Evolutionary conservation across 306 rosid species (phyloP).

Genomic region (Parietaria judaica): DNA sequence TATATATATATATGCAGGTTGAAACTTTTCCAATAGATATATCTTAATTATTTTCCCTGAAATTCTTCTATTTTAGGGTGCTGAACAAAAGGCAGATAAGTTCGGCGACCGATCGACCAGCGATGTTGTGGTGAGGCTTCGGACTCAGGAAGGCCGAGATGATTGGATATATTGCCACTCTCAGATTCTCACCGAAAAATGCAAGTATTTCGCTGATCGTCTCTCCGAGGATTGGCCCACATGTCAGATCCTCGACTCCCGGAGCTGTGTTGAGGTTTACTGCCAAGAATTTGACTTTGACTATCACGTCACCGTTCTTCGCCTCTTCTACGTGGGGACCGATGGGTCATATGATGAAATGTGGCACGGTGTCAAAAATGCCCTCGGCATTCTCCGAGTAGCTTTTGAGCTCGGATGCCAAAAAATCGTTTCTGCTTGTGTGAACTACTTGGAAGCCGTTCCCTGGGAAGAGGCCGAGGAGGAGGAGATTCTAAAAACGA

Average conservation of each 20-base stretch:
- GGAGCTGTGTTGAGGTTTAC: slow-evolving; percentile 75
- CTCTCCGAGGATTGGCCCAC: slow-evolving; percentile 95
- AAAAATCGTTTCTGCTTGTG: slow-evolving; percentile 56
- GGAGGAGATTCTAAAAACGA: slow-evolving; percentile 74
- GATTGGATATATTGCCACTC: slow-evolving; percentile 86
- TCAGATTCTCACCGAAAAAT: slow-evolving; percentile 34
- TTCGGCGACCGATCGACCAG: slow-evolving; percentile 72
- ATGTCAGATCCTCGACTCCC: slow-evolving; percentile 81
- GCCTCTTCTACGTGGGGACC: slow-evolving; percentile 47
- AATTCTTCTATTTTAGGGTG: slow-evolving; percentile 37
- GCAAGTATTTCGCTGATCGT: slow-evolving; percentile 76
- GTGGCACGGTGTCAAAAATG: slow-evolving; percentile 79
- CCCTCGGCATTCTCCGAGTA: slow-evolving; percentile 70
- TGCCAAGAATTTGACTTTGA: slow-evolving; percentile 74
- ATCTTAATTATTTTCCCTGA: slow-evolving; percentile 3
- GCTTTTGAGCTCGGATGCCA: slow-evolving; percentile 77
- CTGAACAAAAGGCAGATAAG: slow-evolving; percentile 28
- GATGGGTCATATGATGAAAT: slow-evolving; percentile 56
- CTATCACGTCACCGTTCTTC: slow-evolving; percentile 64
- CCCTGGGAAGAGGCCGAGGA: slow-evolving; percentile 96
- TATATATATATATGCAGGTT: neutral
- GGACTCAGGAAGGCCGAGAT: slow-evolving; percentile 76
- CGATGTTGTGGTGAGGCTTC: slow-evolving; percentile 92
- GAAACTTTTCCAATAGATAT: neutral
- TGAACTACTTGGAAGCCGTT: slow-evolving; percentile 79